phyloP scores from a whole-genome alignment of 2,329 filamentous ascomycete genomes.

The Pseudogymnoascus sp. region DNA sequence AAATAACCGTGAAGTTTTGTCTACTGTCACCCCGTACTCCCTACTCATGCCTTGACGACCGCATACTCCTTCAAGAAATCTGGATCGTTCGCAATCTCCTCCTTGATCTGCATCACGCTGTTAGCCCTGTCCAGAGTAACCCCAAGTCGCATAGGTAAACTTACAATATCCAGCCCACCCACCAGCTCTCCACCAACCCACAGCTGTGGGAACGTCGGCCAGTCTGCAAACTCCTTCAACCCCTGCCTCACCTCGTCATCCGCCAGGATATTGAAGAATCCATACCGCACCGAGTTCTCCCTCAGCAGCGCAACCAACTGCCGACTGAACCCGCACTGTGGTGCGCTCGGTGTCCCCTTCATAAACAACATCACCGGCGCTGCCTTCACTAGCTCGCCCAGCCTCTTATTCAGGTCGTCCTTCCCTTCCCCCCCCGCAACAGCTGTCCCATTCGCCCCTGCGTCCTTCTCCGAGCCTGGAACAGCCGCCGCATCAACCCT shows the following conservation, averaged over 20 bases:
- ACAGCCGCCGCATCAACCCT: constrained; percentile 25
- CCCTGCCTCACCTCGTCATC: constrained; percentile 96
- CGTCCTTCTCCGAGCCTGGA: neutral
- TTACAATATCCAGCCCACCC: constrained; percentile 90
- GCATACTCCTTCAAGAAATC: constrained; percentile 74
- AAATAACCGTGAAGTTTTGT: neutral
- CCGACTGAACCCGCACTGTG: constrained; percentile 87
- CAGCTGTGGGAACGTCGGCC: constrained; percentile 94
- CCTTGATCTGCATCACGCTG: constrained; percentile 61
- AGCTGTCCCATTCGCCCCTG: neutral
- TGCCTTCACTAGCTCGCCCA: constrained; percentile 82
- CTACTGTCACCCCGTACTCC: neutral
- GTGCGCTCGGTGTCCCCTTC: constrained; percentile 85
- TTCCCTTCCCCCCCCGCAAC: constrained; percentile 45
- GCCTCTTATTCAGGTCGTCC: constrained; percentile 74
- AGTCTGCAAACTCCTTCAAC: constrained; percentile 94
- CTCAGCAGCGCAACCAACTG: constrained; percentile 80
- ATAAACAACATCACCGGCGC: constrained; percentile 98
- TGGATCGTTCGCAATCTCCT: constrained; percentile 76
- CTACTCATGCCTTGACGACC: constrained; percentile 28
- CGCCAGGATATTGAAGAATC: constrained; percentile 97
- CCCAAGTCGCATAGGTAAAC: constrained; percentile 29
- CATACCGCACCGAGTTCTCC: constrained; percentile 88
- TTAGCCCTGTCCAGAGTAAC: constrained; percentile 10
- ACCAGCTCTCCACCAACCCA: constrained; percentile 88